Base-by-base conservation (phyloP, 2,329 filamentous ascomycete species). In the Cladosporium cucumerinum region DNA sequence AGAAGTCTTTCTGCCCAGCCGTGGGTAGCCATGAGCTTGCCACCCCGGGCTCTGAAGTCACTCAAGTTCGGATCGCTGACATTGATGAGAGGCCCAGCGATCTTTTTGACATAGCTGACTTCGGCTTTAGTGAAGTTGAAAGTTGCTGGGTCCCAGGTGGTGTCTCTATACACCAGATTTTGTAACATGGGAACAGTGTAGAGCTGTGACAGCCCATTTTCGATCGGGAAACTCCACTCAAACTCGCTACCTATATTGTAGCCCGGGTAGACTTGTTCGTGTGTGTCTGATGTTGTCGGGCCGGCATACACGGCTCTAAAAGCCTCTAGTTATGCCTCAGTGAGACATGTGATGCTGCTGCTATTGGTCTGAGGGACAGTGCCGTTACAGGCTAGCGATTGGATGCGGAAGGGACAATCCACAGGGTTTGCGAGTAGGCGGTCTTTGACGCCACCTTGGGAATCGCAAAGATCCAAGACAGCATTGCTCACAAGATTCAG, bases 41-140 rank as follows among this genome's bases (percentile, higher is more conserved):
- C 48, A 26, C 48, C 11, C 3, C 48, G 48, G 21, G 21, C 23
- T 14, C 18, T 23, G 48, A 51, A 52, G 18, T 66, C 64, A 18
- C 66, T 65, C 23, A 71, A 26, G 26, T 66, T 51, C 59, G 72
- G 69, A 51, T 64, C 68, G 14, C 65, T 54, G 30, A 66, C 55
- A 16, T 62, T 61, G 51, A 61, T 58, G 43, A 48, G 48, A 46
- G 67, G 66, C 11, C 64, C 30, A n/a, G 66, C 60, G 28, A 61
- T 51, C 54, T 66, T 67, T 18, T 51, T 39, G 59, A 63, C 65
- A 48, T 67, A 62, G 21, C 61, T 46, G 21, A 68, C 61, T 12
- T 51, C 21, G 14, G 64, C 61, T 16, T 61, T 64, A 34, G 65
- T 65, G 58, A 65, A 63, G 23, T 55, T 26, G 52, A 67, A 66